Base-by-base conservation (phyloP, 2,329 filamentous ascomycete genomes). In the Peltaster fructicola region DNA sequence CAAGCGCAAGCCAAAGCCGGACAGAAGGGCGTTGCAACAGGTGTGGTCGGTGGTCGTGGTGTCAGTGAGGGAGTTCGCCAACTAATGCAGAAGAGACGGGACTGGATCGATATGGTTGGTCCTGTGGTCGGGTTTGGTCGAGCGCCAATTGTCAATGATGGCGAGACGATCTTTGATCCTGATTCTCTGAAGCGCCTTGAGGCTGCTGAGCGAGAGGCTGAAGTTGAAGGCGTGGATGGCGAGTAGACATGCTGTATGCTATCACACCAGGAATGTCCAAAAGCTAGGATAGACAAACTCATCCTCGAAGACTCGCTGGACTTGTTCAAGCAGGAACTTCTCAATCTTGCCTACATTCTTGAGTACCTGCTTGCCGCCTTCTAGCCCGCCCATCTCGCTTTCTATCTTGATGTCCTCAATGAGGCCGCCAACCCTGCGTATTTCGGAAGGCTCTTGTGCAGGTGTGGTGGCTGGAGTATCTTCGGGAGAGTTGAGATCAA, bases 341-440 rank as follows among this genome's bases (percentile, higher is more conserved):
- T 98, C 88, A 30, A 98, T 88, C 61, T 98, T 98, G 30, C 88
- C 85, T 24, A 98, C 85, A 49, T 98, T 98, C 62, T 93, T 95
- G 31, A 98, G 57, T 22, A 85, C 88, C 56, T 93, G 85, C 55
- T 88, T 92, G 14, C 81, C 80, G 31, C 77, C 74, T 43, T 90
- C 82, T 37, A 82, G 72, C 48, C 88, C 75, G 5, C 88, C 88
- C 49, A 98, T 98, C 54, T 98, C 88, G 49, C 85, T 95, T 52
- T 98, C 88, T 5, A 98, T 85, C 37, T 75, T 73, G 41, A 98
- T 91, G 53, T 95, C 80, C 49, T 91, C 81, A 28, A 98, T 53
- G 30, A 95, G 53, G 0, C 80, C 80, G 4, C 78, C 82, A 23
- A 39, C 50, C 45, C 28, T 46, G 43, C 25, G 39, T 26, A 20